Evolutionary conservation across 768 basidiomycete species (phyloP).

Genomic region (Russula sp.): DNA sequence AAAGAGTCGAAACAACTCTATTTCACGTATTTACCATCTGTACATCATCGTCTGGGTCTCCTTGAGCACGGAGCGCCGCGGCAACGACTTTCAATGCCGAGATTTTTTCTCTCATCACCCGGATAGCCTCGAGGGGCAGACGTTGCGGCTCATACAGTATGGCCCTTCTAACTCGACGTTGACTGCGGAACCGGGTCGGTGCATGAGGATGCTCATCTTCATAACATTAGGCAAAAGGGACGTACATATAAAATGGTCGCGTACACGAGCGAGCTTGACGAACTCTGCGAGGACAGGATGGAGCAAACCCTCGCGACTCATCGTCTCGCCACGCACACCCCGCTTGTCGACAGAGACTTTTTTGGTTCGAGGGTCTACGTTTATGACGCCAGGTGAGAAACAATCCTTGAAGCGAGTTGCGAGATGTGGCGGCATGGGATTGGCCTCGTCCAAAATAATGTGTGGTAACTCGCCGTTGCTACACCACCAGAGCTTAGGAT

Average conservation of each 20-base stretch:
- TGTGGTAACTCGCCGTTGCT: conserved; percentile 95
- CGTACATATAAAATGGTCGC: conserved; percentile 92
- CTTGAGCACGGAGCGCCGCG: conserved; percentile 44
- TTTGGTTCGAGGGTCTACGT: conserved; percentile 49
- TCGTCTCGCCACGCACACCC: conserved; percentile 74
- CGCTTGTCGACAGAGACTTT: conserved; percentile 54
- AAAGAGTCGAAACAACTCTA: not conserved
- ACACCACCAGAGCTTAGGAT: not conserved
- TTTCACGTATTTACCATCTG: conserved; percentile 42
- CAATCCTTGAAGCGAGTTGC: conserved; percentile 79
- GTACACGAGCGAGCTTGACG: conserved; percentile 76
- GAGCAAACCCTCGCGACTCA: conserved; percentile 86
- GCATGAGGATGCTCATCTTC: not conserved
- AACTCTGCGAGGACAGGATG: conserved; percentile 83
- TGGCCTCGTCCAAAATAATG: conserved; percentile 59
- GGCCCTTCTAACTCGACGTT: conserved; percentile 88
- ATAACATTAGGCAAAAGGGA: not conserved
- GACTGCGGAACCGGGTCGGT: conserved; percentile 40
- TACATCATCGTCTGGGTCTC: conserved; percentile 36
- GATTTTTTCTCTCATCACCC: conserved; percentile 79
- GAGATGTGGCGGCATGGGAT: conserved; percentile 69
- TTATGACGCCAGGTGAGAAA: conserved; percentile 79
- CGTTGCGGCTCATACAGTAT: conserved; percentile 80
- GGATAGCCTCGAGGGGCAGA: conserved; percentile 70
- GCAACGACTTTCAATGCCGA: conserved; percentile 49